Conservation (phyloP, 768 basidiomycete species). For the Cystofilobasidium bisporidii region DNA sequence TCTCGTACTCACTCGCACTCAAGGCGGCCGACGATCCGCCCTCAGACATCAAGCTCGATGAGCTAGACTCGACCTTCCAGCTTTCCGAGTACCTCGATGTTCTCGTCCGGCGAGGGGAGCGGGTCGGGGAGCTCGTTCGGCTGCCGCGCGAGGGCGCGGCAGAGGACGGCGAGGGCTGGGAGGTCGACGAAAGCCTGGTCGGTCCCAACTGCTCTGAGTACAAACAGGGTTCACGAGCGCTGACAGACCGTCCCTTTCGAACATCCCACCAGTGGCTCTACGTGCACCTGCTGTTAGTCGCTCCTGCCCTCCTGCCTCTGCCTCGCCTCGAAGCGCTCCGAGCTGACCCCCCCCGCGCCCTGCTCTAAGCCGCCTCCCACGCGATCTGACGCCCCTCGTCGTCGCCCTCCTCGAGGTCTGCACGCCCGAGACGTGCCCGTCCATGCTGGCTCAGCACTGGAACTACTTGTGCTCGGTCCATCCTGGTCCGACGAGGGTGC, state of each 20-base stretch:
- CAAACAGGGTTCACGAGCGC: too few species aligned
- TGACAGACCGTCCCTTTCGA: too few species aligned
- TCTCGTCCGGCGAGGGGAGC: not conserved
- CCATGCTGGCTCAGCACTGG: slow-evolving; percentile 99
- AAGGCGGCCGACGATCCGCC: not conserved
- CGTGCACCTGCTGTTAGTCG: slow-evolving; percentile 41
- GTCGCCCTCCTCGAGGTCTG: slow-evolving; percentile 45
- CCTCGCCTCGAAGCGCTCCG: not conserved
- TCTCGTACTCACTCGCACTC: not conserved
- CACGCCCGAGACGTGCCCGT: slow-evolving; percentile 72
- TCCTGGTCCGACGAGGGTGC: slow-evolving; percentile 37
- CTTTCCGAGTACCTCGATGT: slow-evolving; percentile 24
- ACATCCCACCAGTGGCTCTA: slow-evolving; percentile 39
- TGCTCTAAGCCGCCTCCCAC: slow-evolving; percentile 37
- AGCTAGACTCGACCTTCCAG: slow-evolving; percentile 12
- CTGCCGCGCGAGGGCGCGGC: slow-evolving; percentile 9
- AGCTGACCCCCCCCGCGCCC: not conserved
- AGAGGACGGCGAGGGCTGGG: not conserved
- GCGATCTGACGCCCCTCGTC: slow-evolving; percentile 38
- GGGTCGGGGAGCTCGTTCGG: not conserved
- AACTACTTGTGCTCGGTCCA: slow-evolving; percentile 91
- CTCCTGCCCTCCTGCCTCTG: not conserved
- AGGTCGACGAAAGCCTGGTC: slow-evolving; percentile 16
- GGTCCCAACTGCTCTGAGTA: not conserved
- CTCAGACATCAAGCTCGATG: slow-evolving; percentile 4